Evolutionary conservation across 202 grass and related monocot species (phyloP).

Genomic region (Schoenoplectus triqueter): DNA sequence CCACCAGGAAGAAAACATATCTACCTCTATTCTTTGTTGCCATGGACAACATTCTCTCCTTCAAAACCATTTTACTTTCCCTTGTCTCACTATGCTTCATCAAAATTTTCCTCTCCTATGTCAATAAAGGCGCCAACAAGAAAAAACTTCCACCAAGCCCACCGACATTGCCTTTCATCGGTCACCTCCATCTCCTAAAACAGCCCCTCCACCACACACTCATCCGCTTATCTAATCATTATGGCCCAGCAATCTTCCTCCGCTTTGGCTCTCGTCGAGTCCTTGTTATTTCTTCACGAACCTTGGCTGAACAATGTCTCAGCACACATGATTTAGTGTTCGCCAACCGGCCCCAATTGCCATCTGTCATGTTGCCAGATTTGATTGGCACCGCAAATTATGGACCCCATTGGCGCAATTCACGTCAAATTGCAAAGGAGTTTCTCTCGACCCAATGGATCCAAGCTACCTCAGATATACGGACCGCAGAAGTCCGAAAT

Average conservation of each 20-base stretch:
- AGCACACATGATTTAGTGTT: constrained; percentile 34
- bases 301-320: constrained; percentile 25
- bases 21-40: not conserved
- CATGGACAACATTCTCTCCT: constrained; percentile 12
- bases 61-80: constrained; percentile 9
- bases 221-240: not conserved
- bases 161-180: constrained; percentile 49
- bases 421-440: constrained; percentile 34
- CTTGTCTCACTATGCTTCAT: constrained; percentile 27
- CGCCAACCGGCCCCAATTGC: constrained; percentile 11
- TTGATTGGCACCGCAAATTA: constrained; percentile 25
- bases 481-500: constrained; percentile 5
- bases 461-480: constrained; percentile 22
- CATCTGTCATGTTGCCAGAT: constrained; percentile 26
- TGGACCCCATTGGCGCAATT: constrained; percentile 20
- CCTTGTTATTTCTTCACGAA: constrained; percentile 48
- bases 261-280: constrained; percentile 54
- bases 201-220: constrained; percentile 56
- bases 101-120: not conserved
- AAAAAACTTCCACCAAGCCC: constrained; percentile 50
- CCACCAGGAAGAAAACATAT: not conserved
- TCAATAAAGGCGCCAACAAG: constrained; percentile 11
- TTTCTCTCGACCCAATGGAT: not conserved
- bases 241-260: constrained; percentile 43
- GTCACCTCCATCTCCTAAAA: constrained; percentile 66